Evolutionary conservation across 805 yeast species (phyloP).

Genomic region (Saccharomycopsis fodiens): DNA sequence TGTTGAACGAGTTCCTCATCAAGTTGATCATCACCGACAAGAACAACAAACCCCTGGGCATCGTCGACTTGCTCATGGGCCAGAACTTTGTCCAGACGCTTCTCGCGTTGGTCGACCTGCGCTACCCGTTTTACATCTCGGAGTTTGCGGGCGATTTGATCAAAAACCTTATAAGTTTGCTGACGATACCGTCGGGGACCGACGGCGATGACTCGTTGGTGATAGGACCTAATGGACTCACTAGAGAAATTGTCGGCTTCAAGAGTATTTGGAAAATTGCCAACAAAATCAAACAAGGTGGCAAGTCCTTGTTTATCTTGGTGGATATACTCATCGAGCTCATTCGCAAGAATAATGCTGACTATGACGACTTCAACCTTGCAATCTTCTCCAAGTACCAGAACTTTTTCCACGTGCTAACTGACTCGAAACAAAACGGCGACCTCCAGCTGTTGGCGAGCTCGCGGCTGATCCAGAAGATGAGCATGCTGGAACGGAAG

Average conservation of each 20-base stretch:
- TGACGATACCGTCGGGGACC: conserved; percentile 63
- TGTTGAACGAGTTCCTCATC: conserved; percentile 80
- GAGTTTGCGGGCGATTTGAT: conserved; percentile 92
- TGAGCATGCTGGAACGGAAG: not conserved
- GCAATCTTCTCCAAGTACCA: conserved; percentile 19
- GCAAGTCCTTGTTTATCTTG: conserved; percentile 85
- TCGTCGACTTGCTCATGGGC: conserved; percentile 64
- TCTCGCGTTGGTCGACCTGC: conserved; percentile 63
- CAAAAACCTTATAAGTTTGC: conserved; percentile 86
- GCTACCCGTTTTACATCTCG: conserved; percentile 62
- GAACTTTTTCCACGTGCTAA: not conserved
- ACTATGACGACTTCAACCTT: conserved; percentile 71
- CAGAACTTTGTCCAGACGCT: conserved; percentile 70
- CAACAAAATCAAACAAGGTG: conserved; percentile 70
- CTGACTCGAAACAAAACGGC: not conserved
- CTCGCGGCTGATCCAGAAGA: not conserved
- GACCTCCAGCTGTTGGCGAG: not conserved
- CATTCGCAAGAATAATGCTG: conserved; percentile 91
- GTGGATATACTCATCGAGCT: conserved; percentile 93
- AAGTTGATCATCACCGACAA: conserved; percentile 90
- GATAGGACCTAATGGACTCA: conserved; percentile 91
- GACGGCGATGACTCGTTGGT: conserved; percentile 84
- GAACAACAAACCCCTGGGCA: conserved; percentile 81
- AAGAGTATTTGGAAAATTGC: conserved; percentile 61
- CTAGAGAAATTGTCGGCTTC: conserved; percentile 81